phyloP scores from a whole-genome alignment of 2,329 filamentous ascomycete species.

The Fusarium virguliforme region DNA sequence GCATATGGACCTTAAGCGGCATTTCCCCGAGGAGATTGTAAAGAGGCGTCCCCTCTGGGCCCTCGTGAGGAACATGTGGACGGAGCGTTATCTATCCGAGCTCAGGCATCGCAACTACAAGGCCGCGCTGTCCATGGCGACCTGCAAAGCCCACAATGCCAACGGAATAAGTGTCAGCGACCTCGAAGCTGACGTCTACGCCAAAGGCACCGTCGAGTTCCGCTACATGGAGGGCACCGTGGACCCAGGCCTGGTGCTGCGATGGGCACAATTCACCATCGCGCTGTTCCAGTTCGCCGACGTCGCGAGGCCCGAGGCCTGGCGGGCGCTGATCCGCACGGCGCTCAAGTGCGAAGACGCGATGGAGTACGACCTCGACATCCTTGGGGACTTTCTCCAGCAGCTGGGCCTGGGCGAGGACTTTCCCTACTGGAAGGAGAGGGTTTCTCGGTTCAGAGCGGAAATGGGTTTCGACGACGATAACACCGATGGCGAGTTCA shows the following conservation, averaged over 20 bases:
- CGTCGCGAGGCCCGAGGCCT: constrained; percentile 30
- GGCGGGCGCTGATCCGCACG: constrained; percentile 19
- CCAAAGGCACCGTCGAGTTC: constrained; percentile 40
- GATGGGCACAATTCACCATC: constrained; percentile 39
- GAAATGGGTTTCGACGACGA: too few species aligned
- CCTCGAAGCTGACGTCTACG: neutral
- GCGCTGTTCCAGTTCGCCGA: constrained; percentile 45
- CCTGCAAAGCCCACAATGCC: neutral
- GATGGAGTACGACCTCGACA: constrained; percentile 9
- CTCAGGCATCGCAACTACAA: constrained; percentile 11
- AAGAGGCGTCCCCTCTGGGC: constrained; percentile 1
- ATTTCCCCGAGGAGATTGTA: constrained; percentile 13
- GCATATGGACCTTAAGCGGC: constrained; percentile 28
- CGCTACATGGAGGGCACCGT: constrained; percentile 42
- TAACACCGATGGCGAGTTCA: too few species aligned
- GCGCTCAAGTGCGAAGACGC: constrained; percentile 6
- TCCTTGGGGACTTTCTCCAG: constrained; percentile 27
- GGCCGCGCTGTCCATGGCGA: constrained; percentile 17
- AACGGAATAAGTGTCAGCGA: neutral
- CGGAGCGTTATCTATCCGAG: neutral
- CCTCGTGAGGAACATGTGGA: constrained; percentile 34
- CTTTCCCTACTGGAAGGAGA: constrained; percentile 31
- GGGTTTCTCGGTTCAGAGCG: neutral
- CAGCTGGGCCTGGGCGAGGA: constrained; percentile 33
- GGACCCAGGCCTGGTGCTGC: constrained; percentile 39